Percentiles rank a stretch among this genome's conserved stretches.
phyloP scores from a whole-genome alignment of 441 rosid species.

The Hura crepitans region DNA sequence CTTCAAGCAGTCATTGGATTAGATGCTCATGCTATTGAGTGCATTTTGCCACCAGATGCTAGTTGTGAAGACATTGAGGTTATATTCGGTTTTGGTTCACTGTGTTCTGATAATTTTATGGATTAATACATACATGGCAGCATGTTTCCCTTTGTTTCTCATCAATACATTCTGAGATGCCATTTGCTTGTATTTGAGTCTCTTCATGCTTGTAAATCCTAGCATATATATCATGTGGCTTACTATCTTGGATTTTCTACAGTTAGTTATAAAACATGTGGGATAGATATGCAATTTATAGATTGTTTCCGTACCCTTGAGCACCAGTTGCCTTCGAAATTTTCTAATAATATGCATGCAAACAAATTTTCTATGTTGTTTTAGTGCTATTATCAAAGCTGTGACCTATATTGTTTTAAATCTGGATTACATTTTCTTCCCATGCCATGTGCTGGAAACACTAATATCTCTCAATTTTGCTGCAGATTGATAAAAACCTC shows the following conservation, averaged over 20 bases:
- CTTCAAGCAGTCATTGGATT: slow-evolving; percentile 67
- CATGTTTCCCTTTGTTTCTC: not conserved
- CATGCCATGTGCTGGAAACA: slow-evolving; percentile 5
- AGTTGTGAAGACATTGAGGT: slow-evolving; percentile 99
- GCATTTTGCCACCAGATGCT: slow-evolving; percentile 78
- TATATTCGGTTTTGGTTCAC: slow-evolving; percentile 7
- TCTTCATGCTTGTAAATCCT: too few relatives aligned
- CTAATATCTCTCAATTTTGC: slow-evolving; percentile 17
- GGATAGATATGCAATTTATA: not conserved
- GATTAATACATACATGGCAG: not conserved
- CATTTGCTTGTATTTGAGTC: not conserved
- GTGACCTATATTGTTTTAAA: slow-evolving; percentile 7
- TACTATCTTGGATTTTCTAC: not conserved
- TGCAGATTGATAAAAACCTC: slow-evolving; percentile 81
- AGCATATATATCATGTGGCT: not conserved
- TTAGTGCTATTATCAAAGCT: slow-evolving; percentile 1
- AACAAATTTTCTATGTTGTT: not conserved
- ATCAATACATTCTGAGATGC: not conserved
- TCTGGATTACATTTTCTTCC: not conserved
- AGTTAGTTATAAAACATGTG: not conserved
- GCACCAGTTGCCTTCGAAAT: not conserved
- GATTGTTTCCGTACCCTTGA: not conserved
- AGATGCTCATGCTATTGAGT: slow-evolving; percentile 61
- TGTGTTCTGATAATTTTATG: not conserved
- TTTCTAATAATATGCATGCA: not conserved